Base-by-base conservation (phyloP, 768 basidiomycete genomes). In the Agaricus subrufescens region DNA sequence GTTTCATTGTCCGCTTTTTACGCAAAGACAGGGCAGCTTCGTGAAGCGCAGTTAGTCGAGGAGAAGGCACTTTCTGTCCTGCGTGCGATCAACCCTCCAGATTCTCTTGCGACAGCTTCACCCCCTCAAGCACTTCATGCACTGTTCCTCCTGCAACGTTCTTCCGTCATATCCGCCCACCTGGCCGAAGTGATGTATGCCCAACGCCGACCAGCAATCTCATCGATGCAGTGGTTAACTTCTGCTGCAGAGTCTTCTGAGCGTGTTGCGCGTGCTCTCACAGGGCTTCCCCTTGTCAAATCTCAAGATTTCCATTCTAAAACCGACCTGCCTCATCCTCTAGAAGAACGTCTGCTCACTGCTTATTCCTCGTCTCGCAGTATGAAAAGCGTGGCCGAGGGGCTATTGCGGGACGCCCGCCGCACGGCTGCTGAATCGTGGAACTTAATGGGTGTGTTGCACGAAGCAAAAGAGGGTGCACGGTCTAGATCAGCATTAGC, bases 1-100 rank as follows among this genome's bases (percentile, higher is more conserved):
- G 80, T 89, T 6, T 87, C 89, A n/a, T 66, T 87, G 25, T 91
- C 89, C 23, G 84, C 85, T 3, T 80, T 78, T 62, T 86, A 86
- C 64, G 83, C 88, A 14, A 82, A 77, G 25, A 76, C 82, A 2
- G 79, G 82, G 12, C 74, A 80, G 52, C 69, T 88, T 12, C 64
- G 63, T 27, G 71, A 83, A 61, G 89, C 89, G 5, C 78, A 75
- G 61, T 67, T 68, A 27, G 58, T 86, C 14, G 80, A 90, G 65
- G 80, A 87, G 65, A 67, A 72, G 0, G 71, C 83, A 1, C 75
- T 91, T 25, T 61, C 67, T 25, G 69, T 87, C 44, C 71, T 90
- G 54, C 78, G 82, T 46, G 75, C 77, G 34, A 77, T 85, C 51
- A 74, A 64, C n/a, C 69, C 74, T 43, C 77, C 84, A 9, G 68